phyloP scores from a whole-genome alignment of 148 eudicot genomes.

The Cornus florida region DNA sequence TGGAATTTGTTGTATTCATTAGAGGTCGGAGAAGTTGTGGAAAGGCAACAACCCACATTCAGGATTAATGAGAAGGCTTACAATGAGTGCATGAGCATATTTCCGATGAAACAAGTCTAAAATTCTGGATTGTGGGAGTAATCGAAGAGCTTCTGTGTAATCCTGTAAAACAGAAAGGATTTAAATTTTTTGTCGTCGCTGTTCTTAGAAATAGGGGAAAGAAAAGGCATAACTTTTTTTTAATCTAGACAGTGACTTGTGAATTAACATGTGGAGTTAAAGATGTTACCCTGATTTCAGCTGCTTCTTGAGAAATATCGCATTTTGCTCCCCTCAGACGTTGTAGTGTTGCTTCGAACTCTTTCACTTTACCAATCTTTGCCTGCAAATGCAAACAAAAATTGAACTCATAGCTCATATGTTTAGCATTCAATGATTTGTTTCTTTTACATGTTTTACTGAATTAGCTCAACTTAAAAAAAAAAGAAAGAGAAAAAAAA shows the following conservation, averaged over 20 bases:
- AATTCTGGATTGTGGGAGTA: constrained; percentile 31
- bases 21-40: not conserved
- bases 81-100: constrained; percentile 57
- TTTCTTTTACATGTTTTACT: too few species aligned
- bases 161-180: constrained; percentile 32
- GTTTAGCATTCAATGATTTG: too few species aligned
- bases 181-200: not conserved
- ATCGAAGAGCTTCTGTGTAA: constrained; percentile 29
- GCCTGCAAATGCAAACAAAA: constrained; percentile 27
- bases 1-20: not conserved
- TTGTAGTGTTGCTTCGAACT: constrained; percentile 31
- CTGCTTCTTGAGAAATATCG: constrained; percentile 41
- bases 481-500: not conserved
- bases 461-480: not conserved
- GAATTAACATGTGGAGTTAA: not conserved
- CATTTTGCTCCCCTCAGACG: constrained; percentile 28
- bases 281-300: constrained; percentile 55
- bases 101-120: constrained; percentile 44
- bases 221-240: not conserved
- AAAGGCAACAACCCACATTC: not conserved
- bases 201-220: not conserved
- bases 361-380: constrained; percentile 25
- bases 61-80: constrained; percentile 16
- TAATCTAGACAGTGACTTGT: not conserved
- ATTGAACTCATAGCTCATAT: too few species aligned